phyloP scores from a whole-genome alignment of 257 asterid genomes.

The Datura wrightii region DNA sequence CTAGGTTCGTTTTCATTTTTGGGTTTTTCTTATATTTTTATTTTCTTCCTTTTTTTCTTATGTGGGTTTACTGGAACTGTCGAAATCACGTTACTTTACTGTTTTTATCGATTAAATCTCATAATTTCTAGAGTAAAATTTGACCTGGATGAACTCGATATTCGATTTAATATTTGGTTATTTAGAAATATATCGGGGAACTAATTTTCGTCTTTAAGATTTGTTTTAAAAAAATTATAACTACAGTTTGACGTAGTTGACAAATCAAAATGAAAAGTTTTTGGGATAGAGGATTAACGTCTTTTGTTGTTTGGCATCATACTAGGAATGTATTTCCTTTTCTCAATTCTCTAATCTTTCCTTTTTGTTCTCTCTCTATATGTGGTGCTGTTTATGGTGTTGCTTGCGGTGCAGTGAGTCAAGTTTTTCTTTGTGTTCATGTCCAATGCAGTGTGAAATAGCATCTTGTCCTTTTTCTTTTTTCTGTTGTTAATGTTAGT shows the following conservation, averaged over 20 bases:
- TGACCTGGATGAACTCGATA: background rate
- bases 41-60: background rate
- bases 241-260: background rate
- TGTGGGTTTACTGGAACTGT: background rate
- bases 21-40: background rate
- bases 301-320: background rate
- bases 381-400: background rate
- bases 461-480: background rate
- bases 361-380: background rate
- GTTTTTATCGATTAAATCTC: background rate
- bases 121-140: background rate
- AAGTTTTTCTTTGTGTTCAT: background rate
- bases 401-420: background rate
- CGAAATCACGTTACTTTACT: background rate
- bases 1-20: conserved; percentile 56
- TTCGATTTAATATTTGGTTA: background rate
- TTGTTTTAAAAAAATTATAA: too few species aligned
- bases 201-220: background rate
- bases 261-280: background rate
- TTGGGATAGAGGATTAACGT: background rate
- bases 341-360: background rate
- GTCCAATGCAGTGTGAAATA: background rate
- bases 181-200: too few species aligned
- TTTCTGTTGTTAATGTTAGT: background rate
- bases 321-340: background rate